phyloP scores from a whole-genome alignment of 2,329 filamentous ascomycete genomes.

The Pyrenophora seminiperda region DNA sequence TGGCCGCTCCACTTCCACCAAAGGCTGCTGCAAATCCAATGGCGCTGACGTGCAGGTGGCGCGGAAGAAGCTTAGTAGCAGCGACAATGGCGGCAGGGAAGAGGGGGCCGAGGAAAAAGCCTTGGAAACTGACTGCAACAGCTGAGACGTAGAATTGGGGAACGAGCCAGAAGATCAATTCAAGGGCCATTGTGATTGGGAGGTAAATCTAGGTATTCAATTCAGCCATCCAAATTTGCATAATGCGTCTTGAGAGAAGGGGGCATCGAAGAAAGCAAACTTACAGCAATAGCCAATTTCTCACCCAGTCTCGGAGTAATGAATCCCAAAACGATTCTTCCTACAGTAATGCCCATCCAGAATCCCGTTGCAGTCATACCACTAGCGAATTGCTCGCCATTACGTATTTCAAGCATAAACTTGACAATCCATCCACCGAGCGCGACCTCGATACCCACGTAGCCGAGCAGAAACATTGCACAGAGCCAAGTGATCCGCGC shows the following conservation, averaged over 20 bases:
- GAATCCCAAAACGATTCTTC: slow-evolving; percentile 74
- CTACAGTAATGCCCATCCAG: slow-evolving; percentile 81
- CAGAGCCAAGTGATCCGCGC: slow-evolving; percentile 72
- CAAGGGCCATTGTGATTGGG: slow-evolving; percentile 63
- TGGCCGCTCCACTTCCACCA: slow-evolving; percentile 73
- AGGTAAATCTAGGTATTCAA: slow-evolving; percentile 61
- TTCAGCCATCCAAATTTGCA: background rate
- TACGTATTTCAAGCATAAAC: slow-evolving; percentile 77
- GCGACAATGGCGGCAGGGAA: slow-evolving; percentile 77
- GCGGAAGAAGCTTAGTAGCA: slow-evolving; percentile 74
- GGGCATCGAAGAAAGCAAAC: slow-evolving; percentile 13
- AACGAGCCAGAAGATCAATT: slow-evolving; percentile 81
- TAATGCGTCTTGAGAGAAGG: background rate
- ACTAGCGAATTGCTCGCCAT: slow-evolving; percentile 70
- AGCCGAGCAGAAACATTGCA: slow-evolving; percentile 74
- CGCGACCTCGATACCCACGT: slow-evolving; percentile 78
- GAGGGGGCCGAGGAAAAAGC: slow-evolving; percentile 79
- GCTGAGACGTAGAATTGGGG: slow-evolving; percentile 76
- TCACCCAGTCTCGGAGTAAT: slow-evolving; percentile 76
- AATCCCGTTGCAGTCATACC: slow-evolving; percentile 80
- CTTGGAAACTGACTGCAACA: slow-evolving; percentile 71
- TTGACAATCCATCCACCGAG: slow-evolving; percentile 82
- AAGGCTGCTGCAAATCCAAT: slow-evolving; percentile 82
- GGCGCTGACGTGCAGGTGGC: slow-evolving; percentile 74
- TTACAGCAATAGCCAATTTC: slow-evolving; percentile 59